A percentile compares a stretch with the other conserved stretches of the same genome.
phyloP scores from a whole-genome alignment of 1,284 basidiomycete genomes.

The Rhizoctonia solani region DNA sequence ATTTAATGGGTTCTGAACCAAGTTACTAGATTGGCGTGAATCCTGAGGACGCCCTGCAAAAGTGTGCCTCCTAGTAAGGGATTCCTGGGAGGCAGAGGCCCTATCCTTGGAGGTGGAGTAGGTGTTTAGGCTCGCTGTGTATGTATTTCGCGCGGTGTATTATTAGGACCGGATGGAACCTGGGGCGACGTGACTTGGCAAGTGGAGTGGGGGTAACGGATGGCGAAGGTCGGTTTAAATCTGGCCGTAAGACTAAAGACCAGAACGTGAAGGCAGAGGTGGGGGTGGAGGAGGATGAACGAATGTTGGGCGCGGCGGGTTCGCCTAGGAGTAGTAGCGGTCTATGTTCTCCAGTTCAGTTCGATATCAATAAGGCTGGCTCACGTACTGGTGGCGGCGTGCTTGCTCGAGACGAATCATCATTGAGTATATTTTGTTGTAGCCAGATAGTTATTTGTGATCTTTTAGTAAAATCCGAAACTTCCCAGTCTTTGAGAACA shows the following conservation, averaged over 20 bases:
- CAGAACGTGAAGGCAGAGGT: slow-evolving; percentile 3
- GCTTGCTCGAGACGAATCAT: neutral
- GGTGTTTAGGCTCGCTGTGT: slow-evolving; percentile 14
- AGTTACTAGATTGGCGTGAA: neutral
- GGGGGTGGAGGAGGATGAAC: slow-evolving; percentile 25
- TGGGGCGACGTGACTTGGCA: neutral
- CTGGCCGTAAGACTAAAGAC: neutral
- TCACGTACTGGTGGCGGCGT: neutral
- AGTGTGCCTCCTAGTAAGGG: neutral
- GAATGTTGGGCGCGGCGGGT: neutral
- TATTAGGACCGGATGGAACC: neutral
- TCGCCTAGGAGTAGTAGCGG: neutral
- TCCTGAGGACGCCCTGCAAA: neutral
- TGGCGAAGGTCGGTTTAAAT: neutral
- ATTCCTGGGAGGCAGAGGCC: neutral
- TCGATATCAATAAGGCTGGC: neutral
- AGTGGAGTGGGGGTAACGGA: neutral
- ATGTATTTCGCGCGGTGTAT: slow-evolving; percentile 17
- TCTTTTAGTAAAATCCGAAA: slow-evolving; percentile 4
- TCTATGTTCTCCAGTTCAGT: too few species aligned
- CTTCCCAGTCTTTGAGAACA: slow-evolving; percentile 22
- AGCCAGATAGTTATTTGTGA: slow-evolving; percentile 8
- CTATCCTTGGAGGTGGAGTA: slow-evolving; percentile 23
- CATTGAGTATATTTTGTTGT: slow-evolving; percentile 9
- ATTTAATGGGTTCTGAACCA: neutral